Evolutionary conservation across 257 asterid genomes (phyloP).

Genomic region (Linderniella brevidens): DNA sequence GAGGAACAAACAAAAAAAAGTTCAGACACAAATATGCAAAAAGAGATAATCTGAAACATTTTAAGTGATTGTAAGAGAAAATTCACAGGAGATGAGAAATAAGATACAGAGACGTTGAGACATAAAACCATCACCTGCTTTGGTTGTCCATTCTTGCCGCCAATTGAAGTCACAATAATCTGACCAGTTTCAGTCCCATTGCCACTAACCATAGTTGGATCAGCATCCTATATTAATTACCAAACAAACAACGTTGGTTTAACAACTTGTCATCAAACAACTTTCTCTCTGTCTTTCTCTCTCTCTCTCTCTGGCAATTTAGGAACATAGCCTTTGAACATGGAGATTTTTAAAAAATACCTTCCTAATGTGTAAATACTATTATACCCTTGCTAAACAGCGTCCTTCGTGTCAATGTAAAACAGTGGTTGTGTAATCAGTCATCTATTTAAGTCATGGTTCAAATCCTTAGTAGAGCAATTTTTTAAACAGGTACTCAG

Average conservation of each 20-base stretch:
- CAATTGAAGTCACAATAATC: slow-evolving; percentile 63
- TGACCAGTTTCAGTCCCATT: slow-evolving; percentile 84
- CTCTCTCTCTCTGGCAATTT: not conserved
- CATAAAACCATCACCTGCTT: slow-evolving; percentile 38
- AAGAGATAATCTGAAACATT: not conserved
- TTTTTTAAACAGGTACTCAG: no score
- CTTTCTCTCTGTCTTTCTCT: slow-evolving; percentile 1
- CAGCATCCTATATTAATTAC: slow-evolving; percentile 34
- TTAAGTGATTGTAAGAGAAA: not conserved
- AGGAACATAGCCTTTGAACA: not conserved
- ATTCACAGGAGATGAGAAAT: not conserved
- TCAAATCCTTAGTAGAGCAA: no score
- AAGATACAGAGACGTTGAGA: not conserved
- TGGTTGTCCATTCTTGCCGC: slow-evolving; percentile 60
- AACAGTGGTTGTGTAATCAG: no score
- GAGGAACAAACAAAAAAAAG: slow-evolving; percentile 11
- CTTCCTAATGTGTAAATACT: no score
- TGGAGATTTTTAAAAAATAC: no score
- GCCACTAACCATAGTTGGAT: slow-evolving; percentile 65
- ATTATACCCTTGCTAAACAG: no score
- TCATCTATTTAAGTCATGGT: no score
- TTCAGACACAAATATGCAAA: slow-evolving; percentile 2
- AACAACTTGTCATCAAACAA: not conserved
- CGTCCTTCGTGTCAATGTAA: no score
- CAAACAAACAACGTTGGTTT: not conserved